Evolutionary conservation across 148 eudicot genomes (phyloP), one percentile per base, ranked within the genome.

Genomic region (Chenopodium suecicum): DNA sequence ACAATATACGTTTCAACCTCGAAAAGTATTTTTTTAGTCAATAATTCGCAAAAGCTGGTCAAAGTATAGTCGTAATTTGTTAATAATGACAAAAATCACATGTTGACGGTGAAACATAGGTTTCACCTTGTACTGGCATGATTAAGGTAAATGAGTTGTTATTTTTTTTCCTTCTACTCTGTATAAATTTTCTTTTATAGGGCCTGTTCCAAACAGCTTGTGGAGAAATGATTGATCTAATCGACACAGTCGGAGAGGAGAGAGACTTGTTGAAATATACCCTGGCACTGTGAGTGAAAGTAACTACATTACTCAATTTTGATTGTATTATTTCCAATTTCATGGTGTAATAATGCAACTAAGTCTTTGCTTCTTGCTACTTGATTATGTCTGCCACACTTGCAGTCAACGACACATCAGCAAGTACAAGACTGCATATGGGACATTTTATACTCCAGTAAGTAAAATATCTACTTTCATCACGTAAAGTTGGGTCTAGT

Each of bases 221-320:
- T 66, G 98, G 98, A 72, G 94, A 94, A 82, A 91, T 94, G 94
- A 91, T 94, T 66, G 98, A 94, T 92, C 79, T 92, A 84, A 87
- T 91, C 66, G 90, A 92, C 44, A 88, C 93, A 31, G 79, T 92
- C 62, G 93, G 86, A 81, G 97, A 91, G 80, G 91, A 89, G 80
- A 92, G 90, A 78, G 94, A 92, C 85, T 76, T 94, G 62, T 88
- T 91, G 6, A 92, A 91, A 81, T 94, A 90, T 77, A 86, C 92
- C 34, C 50, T 89, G 82, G 63, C 86, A 22, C 83, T 89, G 98
- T 90, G 79, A 91, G 94, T 85, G 60, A 31, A 4, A 54, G 27
- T 47, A 27, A 29, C 27, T 47, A 2, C 4, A 34, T 20, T 76
- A 34, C 27, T 69, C 19, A 22, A 23, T 47, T 37, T 37, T 3